phyloP scores from a whole-genome alignment of 441 rosid genomes.

The Hura crepitans region DNA sequence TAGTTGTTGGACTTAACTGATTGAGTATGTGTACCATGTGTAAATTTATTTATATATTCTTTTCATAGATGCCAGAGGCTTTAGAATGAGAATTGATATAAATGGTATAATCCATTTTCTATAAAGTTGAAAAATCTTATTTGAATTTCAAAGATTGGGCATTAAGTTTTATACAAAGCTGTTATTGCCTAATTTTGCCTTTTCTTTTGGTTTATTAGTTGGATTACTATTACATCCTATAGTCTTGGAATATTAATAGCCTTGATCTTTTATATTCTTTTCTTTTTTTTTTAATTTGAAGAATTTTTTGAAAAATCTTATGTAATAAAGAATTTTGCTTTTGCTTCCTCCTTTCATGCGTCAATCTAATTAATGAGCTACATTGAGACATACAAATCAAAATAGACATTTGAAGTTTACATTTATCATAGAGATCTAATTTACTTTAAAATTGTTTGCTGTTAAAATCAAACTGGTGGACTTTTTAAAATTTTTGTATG shows the following conservation, averaged over 20 bases:
- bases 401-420: constrained; percentile 23
- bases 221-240: constrained; percentile 10
- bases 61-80: too few relatives aligned
- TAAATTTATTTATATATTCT: too few relatives aligned
- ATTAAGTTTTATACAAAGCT: constrained; percentile 15
- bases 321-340: constrained; percentile 25
- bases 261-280: too few relatives aligned
- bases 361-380: constrained; percentile 41
- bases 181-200: constrained; percentile 33
- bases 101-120: too few relatives aligned
- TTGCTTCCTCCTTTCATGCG: constrained; percentile 40
- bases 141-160: constrained; percentile 19
- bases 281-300: too few relatives aligned
- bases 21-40: too few relatives aligned
- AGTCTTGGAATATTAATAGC: not conserved
- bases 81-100: too few relatives aligned
- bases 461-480: not conserved
- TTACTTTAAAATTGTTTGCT: not conserved
- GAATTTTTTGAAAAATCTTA: constrained; percentile 2
- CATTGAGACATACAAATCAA: constrained; percentile 35
- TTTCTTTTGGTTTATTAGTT: constrained; percentile 21
- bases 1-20: too few relatives aligned
- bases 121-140: constrained; percentile 36
- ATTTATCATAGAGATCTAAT: not conserved
- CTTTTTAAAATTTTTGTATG: not conserved